Base-by-base conservation (phyloP, 1,139 yeast species). In the Kazachstania sp. region DNA sequence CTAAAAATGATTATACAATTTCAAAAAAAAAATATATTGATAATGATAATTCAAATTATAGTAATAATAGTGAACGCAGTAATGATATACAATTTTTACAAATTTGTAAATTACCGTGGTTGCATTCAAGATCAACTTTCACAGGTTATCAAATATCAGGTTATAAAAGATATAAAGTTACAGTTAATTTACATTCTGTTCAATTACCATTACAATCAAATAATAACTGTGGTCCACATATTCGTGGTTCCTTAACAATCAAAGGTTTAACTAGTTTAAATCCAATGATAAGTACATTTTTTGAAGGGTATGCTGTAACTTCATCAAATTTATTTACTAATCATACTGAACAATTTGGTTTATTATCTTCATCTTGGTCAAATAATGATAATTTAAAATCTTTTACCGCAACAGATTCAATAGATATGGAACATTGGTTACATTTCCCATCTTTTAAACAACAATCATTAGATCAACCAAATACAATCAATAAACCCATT, bases 341-440 rank as follows among this genome's bases (percentile, higher is more conserved):
- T 15, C 19, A 32, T 32, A 11, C 36, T n/a, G n/a, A n/a, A 32
- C 36, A 66, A 52, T 55, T 23, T 9, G 28, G 28, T 23, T 20
- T 19, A 3, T 35, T 41, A n/a, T 32, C 58, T 30, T 62, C 70
- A 29, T 79, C 34, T 2, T 30, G 34, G 34, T 88, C 88, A 83
- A 81, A 4, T 74, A 49, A 48, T 18, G 46, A 53, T 23, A 7
- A 23, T 23, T 20, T 38, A 18, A 15, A 12, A n/a, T 18, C 29
- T n/a, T 57, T 53, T 43, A 57, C 53, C 44, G 54, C 95, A 1
- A 71, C 69, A 39, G 77, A 77, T 46, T 74, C 76, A 48, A 83
- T 81, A 50, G 97, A 88, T 67, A 67, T 86, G 44, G 86, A 81
- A 52, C 96, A 88, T 67, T 90, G 97, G 97, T 75, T 81, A 44